Evolutionary conservation across 73 alveolate genomes (phyloP), one percentile per base, ranked within the genome.

Genomic region (Durusdinium trenchii): DNA sequence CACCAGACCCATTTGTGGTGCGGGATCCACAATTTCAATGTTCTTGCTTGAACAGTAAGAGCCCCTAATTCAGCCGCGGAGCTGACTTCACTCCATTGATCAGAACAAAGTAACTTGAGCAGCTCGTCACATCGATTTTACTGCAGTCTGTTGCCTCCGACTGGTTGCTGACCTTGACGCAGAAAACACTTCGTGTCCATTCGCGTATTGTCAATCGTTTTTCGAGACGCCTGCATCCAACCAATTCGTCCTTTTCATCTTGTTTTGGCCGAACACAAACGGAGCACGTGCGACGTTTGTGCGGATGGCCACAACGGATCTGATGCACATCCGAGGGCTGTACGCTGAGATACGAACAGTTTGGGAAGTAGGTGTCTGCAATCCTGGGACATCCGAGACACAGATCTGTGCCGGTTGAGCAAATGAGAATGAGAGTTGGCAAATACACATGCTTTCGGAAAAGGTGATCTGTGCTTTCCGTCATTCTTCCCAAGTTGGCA

Each of bases 61-160:
- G 42, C 28, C 79, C 28, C 6, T 26, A 26, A 6, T 23, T 32
- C 12, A 32, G 79, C 94, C 94, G 40, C 6, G 94, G 54, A 73
- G 51, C 94, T 20, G 94, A 50, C 75, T 84, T 84, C 69, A 84
- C 94, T 16, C 94, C 94, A 40, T 84, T 61, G 48, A 51, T n/a
- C 54, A 84, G 40, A n/a, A 84, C 94, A 12, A 20, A 84, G 76
- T 62, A 50, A 42, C 51, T 32, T 38, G 50, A 45, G 75, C 94
- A 84, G 54, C 38, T 84, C 28, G 54, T 32, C 3, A 84, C 23
- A 51, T 84, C 94, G 76, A 84, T 75, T 38, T 73, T 28, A 20
- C 71, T n/a, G 40, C 94, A 84, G 48, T 84, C 57, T 3, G 73
- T n/a, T 52, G 51, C 94, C 52, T 81, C 91, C 50, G 67, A 5